Conservation (phyloP, 768 basidiomycete species). For the Ramaria sp. region DNA sequence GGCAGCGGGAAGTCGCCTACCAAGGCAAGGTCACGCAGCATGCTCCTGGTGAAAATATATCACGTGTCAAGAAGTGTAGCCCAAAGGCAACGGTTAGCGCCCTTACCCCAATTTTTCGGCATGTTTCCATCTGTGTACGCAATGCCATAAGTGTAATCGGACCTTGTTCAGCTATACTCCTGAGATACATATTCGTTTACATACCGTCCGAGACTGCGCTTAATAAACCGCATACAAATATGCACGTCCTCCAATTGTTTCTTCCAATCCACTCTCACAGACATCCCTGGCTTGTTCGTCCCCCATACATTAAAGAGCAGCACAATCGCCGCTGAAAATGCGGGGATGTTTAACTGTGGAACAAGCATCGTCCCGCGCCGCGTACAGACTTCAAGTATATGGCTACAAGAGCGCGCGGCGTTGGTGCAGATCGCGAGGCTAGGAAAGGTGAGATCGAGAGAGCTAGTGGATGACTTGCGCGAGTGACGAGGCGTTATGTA, state of each 20-base stretch:
- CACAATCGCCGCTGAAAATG: conserved; percentile 43
- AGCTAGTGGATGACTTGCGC: conserved; percentile 13
- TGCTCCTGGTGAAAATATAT: neutral
- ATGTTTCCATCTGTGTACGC: neutral
- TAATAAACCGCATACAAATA: conserved; percentile 31
- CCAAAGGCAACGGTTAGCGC: neutral
- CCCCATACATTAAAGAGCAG: conserved; percentile 60
- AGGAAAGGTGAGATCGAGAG: conserved; percentile 26
- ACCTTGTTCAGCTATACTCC: neutral
- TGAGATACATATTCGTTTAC: neutral
- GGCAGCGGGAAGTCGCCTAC: neutral
- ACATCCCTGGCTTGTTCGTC: conserved; percentile 29
- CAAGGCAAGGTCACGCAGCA: neutral
- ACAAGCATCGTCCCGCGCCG: conserved; percentile 32
- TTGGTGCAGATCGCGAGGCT: conserved; percentile 48
- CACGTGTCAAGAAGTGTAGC: neutral
- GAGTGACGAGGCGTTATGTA: conserved; percentile 35
- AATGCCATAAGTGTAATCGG: neutral
- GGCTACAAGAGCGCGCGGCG: conserved; percentile 48
- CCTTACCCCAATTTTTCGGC: neutral
- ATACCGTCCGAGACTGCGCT: neutral
- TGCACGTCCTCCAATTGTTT: conserved; percentile 50
- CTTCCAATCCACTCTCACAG: conserved; percentile 31
- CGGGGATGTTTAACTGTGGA: conserved; percentile 31
- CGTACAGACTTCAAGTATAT: conserved; percentile 45